Conservation (phyloP, 495 filamentous ascomycete genomes). For the Aspergillus cavernicola region DNA sequence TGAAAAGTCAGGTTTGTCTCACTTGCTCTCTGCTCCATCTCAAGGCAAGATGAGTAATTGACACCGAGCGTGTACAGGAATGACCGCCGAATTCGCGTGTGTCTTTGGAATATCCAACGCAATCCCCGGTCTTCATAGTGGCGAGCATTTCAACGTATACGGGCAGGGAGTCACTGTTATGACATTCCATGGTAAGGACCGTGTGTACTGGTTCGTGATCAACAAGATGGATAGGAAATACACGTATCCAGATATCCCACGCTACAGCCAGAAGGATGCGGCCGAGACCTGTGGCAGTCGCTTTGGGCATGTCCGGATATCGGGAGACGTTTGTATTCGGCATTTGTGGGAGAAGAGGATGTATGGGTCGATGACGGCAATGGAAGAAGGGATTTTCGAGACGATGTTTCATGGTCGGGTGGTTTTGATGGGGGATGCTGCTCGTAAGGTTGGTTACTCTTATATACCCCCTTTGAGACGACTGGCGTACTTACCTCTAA, state of each 20-base stretch:
- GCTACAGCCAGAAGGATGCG: slow-evolving; percentile 25
- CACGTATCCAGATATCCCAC: slow-evolving; percentile 32
- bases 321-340: slow-evolving; percentile 14
- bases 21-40: too few relatives aligned
- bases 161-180: slow-evolving; percentile 16
- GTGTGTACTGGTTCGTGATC: slow-evolving; percentile 32
- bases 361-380: slow-evolving; percentile 17
- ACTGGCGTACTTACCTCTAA: too few relatives aligned
- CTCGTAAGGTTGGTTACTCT: slow-evolving; percentile 20
- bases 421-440: slow-evolving; percentile 24
- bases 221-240: slow-evolving; percentile 38
- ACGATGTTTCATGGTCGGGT: slow-evolving; percentile 20
- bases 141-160: slow-evolving; percentile 18
- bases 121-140: slow-evolving; percentile 9
- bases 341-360: slow-evolving; percentile 18
- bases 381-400: slow-evolving; percentile 23
- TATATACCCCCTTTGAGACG: too few relatives aligned
- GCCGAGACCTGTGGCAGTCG: not conserved
- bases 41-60: too few relatives aligned
- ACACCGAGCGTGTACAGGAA: slow-evolving; percentile 5
- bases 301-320: slow-evolving; percentile 7
- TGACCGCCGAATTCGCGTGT: slow-evolving; percentile 20
- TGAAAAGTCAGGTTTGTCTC: too few relatives aligned
- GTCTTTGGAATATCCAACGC: slow-evolving; percentile 24
- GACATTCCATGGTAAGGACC: slow-evolving; percentile 17